phyloP scores from a whole-genome alignment of 2,329 filamentous ascomycete genomes.

The Penicillium janthinellum region DNA sequence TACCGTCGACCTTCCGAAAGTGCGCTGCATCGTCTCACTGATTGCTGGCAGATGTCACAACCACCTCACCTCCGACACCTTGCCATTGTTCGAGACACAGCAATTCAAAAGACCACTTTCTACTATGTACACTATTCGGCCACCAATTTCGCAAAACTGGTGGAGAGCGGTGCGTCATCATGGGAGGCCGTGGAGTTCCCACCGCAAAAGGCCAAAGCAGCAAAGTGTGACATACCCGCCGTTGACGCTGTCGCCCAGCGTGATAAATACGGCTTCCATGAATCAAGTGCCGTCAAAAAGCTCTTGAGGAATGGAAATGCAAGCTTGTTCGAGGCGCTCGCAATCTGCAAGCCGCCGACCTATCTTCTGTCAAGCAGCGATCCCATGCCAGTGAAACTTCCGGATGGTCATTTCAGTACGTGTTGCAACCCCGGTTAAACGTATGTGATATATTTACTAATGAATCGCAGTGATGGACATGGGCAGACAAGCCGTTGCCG shows the following conservation, averaged over 20 bases:
- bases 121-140: slow-evolving; percentile 60
- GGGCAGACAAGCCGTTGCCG: slow-evolving; percentile 3
- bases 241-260: slow-evolving; percentile 38
- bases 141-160: slow-evolving; percentile 55
- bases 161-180: slow-evolving; percentile 50
- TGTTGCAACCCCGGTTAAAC: not conserved
- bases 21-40: slow-evolving; percentile 54
- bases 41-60: slow-evolving; percentile 61
- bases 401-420: slow-evolving; percentile 38
- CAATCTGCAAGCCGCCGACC: slow-evolving; percentile 33
- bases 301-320: slow-evolving; percentile 46
- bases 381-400: slow-evolving; percentile 29
- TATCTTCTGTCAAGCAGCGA: slow-evolving; percentile 41
- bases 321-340: slow-evolving; percentile 46
- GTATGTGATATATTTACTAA: not conserved
- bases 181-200: slow-evolving; percentile 57
- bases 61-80: slow-evolving; percentile 60
- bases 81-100: slow-evolving; percentile 57
- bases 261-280: slow-evolving; percentile 54
- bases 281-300: slow-evolving; percentile 35
- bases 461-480: slow-evolving; percentile 11
- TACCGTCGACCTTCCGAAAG: slow-evolving; percentile 59
- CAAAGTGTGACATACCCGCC: slow-evolving; percentile 30
- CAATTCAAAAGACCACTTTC: slow-evolving; percentile 48
- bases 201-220: slow-evolving; percentile 35